Conservation (phyloP, 495 filamentous ascomycete species). For the Oleoguttula mirabilis region DNA sequence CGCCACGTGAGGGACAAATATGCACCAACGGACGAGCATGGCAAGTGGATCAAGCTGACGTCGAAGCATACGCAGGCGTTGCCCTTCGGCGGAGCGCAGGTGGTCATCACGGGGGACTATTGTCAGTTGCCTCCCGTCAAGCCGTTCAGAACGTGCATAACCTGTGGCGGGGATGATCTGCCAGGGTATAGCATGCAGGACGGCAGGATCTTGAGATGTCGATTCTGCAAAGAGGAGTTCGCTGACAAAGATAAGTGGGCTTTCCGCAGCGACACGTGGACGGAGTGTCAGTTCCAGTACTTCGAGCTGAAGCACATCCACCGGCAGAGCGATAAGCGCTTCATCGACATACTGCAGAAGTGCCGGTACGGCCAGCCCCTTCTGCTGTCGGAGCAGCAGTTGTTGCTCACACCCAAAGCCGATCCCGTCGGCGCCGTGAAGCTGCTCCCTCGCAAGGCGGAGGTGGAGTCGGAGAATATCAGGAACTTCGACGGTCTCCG, state of each 20-base stretch:
- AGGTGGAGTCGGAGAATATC: slow-evolving; percentile 27
- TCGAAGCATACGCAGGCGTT: neutral
- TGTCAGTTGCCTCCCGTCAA: slow-evolving; percentile 36
- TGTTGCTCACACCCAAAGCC: slow-evolving; percentile 37
- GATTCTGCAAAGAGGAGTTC: slow-evolving; percentile 32
- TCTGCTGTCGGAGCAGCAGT: slow-evolving; percentile 27
- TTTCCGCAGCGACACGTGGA: slow-evolving; percentile 26
- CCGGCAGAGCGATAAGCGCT: slow-evolving; percentile 39
- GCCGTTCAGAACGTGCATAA: slow-evolving; percentile 29
- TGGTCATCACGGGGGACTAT: slow-evolving; percentile 36
- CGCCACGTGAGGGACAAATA: neutral
- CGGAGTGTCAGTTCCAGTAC: slow-evolving; percentile 28
- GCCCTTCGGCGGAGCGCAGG: slow-evolving; percentile 36
- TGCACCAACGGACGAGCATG: neutral
- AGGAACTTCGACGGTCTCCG: slow-evolving; percentile 22
- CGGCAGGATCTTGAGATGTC: slow-evolving; percentile 22
- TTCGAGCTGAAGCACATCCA: slow-evolving; percentile 39
- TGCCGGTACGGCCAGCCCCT: slow-evolving; percentile 35
- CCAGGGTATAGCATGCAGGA: slow-evolving; percentile 9
- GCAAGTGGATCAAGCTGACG: neutral
- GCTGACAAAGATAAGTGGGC: slow-evolving; percentile 25
- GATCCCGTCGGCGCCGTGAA: slow-evolving; percentile 34
- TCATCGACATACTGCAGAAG: slow-evolving; percentile 42
- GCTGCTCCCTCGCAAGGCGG: slow-evolving; percentile 31
- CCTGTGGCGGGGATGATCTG: slow-evolving; percentile 28